These are phyloP conservation scores for Nakazawaea molendinolei DNA, from an alignment of 805 yeast species.

Conservation along the genomic window DNA sequence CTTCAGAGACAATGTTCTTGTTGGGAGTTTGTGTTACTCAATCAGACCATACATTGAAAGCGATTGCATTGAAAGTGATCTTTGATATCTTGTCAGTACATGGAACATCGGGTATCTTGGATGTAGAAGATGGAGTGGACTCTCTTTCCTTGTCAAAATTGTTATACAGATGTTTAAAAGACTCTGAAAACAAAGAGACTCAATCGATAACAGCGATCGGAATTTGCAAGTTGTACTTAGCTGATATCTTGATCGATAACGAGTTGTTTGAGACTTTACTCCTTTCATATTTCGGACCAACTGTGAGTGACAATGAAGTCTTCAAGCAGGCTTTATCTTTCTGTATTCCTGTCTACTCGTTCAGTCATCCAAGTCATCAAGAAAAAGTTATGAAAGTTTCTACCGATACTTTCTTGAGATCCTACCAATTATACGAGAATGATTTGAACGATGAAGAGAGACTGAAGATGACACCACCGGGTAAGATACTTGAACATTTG, in stretches of 20 bases:
- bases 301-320: slow-evolving; percentile 52
- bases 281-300: slow-evolving; percentile 69
- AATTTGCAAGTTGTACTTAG: slow-evolving; percentile 70
- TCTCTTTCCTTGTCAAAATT: slow-evolving; percentile 60
- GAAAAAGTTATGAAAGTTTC: slow-evolving; percentile 54
- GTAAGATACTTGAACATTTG: slow-evolving; percentile 59
- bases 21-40: slow-evolving; percentile 66
- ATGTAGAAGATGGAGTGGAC: slow-evolving; percentile 49
- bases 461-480: slow-evolving; percentile 32
- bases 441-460: slow-evolving; percentile 26
- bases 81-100: slow-evolving; percentile 75
- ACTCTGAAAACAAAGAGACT: slow-evolving; percentile 49
- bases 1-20: slow-evolving; percentile 55
- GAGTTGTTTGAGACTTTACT: slow-evolving; percentile 67
- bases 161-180: slow-evolving; percentile 59
- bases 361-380: slow-evolving; percentile 70
- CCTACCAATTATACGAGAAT: slow-evolving; percentile 35
- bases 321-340: slow-evolving; percentile 76
- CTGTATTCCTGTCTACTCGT: slow-evolving; percentile 83
- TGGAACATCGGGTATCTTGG: slow-evolving; percentile 56
- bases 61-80: slow-evolving; percentile 60
- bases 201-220: slow-evolving; percentile 86
- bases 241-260: slow-evolving; percentile 66
- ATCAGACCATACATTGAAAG: slow-evolving; percentile 56
- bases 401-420: slow-evolving; percentile 57